Base-by-base conservation (phyloP, 306 rosid species). In the Acacia melanoxylon region DNA sequence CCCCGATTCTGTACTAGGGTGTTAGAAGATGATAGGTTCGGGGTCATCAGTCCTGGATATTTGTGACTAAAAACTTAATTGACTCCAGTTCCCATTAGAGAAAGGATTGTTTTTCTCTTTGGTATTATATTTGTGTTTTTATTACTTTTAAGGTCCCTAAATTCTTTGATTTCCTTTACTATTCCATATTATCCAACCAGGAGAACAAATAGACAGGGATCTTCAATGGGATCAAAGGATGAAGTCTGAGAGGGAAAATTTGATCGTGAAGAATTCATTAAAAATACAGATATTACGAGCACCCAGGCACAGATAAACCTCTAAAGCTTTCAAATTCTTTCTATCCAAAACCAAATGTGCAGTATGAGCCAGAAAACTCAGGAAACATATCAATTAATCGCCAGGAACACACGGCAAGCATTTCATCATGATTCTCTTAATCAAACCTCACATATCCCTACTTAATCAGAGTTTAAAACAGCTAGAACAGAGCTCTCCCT, bases 341-440 rank as follows among this genome's bases (percentile, higher is more conserved):
- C 65, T 33, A n/a, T 44, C 25, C 13, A 67, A 66, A 67, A 33
- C 72, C 72, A 67, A 67, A 67, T 17, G 37, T 68, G 72, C 72
- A 68, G 29, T 12, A 68, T 37, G 8, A 22, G 20, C 58, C 35
- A 62, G 56, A 42, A 15, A 46, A 61, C 41, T 16, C 54, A 45
- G 51, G 58, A 76, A 61, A 65, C 2, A 16, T 24, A 58, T 33
- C 27, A 46, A 27, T 4, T 29, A 76, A 71, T 71, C 68, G 3
- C 70, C 52, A 42, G 44, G 24, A 24, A 41, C 44, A 4, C 44
- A 76, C 10, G 16, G 20, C 9, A 8, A 69, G 52, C 20, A 15
- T 70, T 10, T 70, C 8, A 14, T 1, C 14, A 22, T 44, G 75
- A 10, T 35, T 52, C 7, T 59, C 66, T 33, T 22, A 59, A 24